Evolutionary conservation across 805 yeast species (phyloP).

Genomic region (Ogataea kodamae): DNA sequence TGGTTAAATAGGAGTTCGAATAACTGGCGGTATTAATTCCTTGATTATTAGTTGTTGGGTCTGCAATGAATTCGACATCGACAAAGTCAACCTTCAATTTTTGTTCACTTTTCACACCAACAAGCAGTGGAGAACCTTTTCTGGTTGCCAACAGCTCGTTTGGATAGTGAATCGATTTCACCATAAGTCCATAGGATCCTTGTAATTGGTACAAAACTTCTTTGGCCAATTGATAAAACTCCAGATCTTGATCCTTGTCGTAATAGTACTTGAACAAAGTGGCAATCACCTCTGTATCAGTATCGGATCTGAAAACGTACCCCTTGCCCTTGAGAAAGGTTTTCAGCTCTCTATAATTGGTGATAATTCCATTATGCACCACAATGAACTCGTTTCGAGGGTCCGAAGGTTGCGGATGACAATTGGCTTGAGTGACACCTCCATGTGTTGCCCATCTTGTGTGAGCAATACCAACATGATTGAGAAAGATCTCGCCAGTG

Average conservation of each 20-base stretch:
- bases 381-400: constrained; percentile 77
- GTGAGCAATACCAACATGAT: constrained; percentile 96
- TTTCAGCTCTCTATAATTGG: constrained; percentile 89
- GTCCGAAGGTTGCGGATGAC: constrained; percentile 96
- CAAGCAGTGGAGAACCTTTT: constrained; percentile 95
- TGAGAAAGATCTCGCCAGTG: constrained; percentile 61
- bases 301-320: constrained; percentile 78
- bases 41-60: constrained; percentile 40
- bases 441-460: constrained; percentile 99
- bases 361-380: constrained; percentile 97
- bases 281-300: constrained; percentile 98
- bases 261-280: constrained; percentile 88
- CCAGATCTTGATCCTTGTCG: constrained; percentile 73
- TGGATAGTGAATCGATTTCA: constrained; percentile 89
- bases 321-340: constrained; percentile 80
- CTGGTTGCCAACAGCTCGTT: constrained; percentile 95
- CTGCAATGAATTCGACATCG: constrained; percentile 90
- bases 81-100: constrained; percentile 96
- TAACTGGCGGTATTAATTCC: constrained; percentile 13
- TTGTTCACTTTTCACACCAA: constrained; percentile 95
- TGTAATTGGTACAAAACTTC: constrained; percentile 89
- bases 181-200: constrained; percentile 95
- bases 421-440: constrained; percentile 76
- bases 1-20: constrained; percentile 15
- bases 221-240: constrained; percentile 89